phyloP scores from a whole-genome alignment of 1,139 yeast species.

The Wickerhamiella infanticola region DNA sequence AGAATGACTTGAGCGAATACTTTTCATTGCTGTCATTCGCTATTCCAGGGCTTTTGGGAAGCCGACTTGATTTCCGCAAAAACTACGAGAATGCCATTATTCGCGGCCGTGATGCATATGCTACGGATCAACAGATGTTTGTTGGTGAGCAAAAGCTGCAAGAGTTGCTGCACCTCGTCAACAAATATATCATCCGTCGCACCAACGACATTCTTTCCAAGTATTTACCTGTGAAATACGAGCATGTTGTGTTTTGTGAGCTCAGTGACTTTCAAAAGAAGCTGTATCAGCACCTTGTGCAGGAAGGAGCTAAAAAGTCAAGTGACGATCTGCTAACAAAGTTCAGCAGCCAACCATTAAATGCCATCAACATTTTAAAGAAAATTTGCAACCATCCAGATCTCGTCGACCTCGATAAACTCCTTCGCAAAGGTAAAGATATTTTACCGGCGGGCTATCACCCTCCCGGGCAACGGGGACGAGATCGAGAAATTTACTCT shows the following conservation, averaged over 20 bases:
- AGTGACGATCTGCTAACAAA: conserved; percentile 57
- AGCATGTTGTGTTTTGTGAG: conserved; percentile 83
- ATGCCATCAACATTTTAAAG: conserved; percentile 77
- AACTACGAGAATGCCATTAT: conserved; percentile 71
- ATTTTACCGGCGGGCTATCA: conserved; percentile 65
- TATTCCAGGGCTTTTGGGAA: conserved; percentile 84
- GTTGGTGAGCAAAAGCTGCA: conserved; percentile 57
- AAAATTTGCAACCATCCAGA: conserved; percentile 93
- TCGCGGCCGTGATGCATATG: conserved; percentile 79
- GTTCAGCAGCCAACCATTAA: conserved; percentile 65
- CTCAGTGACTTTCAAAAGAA: conserved; percentile 62
- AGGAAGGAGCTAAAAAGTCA: conserved; percentile 44
- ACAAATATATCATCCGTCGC: conserved; percentile 82
- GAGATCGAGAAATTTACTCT: conserved; percentile 46
- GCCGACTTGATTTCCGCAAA: conserved; percentile 68
- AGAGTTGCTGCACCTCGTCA: conserved; percentile 63
- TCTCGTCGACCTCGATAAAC: conserved; percentile 36
- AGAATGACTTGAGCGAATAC: conserved; percentile 88
- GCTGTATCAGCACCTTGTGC: conserved; percentile 58
- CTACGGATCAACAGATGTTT: conserved; percentile 62
- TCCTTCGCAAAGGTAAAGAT: conserved; percentile 45
- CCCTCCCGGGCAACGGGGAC: conserved; percentile 29
- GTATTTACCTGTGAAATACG: conserved; percentile 88
- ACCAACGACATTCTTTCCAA: conserved; percentile 90
- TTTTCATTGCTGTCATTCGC: conserved; percentile 85